Evolutionary conservation across 1,284 basidiomycete species (phyloP).

Genomic region (Leccinum brunneo-olivaceum): DNA sequence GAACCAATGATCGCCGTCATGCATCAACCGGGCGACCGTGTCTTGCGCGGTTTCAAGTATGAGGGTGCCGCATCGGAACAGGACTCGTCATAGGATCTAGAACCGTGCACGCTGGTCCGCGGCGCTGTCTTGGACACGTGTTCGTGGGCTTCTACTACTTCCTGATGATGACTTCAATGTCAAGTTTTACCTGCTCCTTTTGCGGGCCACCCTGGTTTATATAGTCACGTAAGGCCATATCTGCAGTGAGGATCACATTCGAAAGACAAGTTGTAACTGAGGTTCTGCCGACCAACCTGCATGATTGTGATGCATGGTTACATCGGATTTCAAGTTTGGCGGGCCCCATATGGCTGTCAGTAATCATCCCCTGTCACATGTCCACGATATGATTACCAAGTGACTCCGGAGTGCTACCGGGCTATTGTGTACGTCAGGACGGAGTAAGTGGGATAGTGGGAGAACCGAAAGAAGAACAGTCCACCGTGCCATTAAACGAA

Average conservation of each 20-base stretch:
- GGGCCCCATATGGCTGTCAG: slow-evolving; percentile 43
- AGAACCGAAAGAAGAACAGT: slow-evolving; percentile 43
- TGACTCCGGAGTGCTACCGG: slow-evolving; percentile 60
- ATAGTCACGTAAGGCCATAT: no score
- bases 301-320: no score
- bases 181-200: no score
- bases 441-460: slow-evolving; percentile 45
- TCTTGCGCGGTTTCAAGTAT: slow-evolving; percentile 9
- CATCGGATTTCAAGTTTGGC: slow-evolving; percentile 62
- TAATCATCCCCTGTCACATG: slow-evolving; percentile 37
- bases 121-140: slow-evolving; percentile 38
- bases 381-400: slow-evolving; percentile 39
- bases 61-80: background rate
- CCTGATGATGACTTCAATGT: no score
- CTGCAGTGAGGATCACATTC: no score
- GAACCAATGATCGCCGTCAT: slow-evolving; percentile 56
- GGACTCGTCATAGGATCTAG: slow-evolving; percentile 24
- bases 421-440: slow-evolving; percentile 46
- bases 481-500: slow-evolving; percentile 41
- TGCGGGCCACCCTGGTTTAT: slow-evolving; percentile 38
- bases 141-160: slow-evolving; percentile 23
- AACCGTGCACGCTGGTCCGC: slow-evolving; percentile 23
- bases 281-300: no score
- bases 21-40: slow-evolving; percentile 31
- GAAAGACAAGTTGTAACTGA: no score